Evolutionary conservation across 495 filamentous ascomycete genomes (phyloP).

Genomic region (Apiosordaria backusii): DNA sequence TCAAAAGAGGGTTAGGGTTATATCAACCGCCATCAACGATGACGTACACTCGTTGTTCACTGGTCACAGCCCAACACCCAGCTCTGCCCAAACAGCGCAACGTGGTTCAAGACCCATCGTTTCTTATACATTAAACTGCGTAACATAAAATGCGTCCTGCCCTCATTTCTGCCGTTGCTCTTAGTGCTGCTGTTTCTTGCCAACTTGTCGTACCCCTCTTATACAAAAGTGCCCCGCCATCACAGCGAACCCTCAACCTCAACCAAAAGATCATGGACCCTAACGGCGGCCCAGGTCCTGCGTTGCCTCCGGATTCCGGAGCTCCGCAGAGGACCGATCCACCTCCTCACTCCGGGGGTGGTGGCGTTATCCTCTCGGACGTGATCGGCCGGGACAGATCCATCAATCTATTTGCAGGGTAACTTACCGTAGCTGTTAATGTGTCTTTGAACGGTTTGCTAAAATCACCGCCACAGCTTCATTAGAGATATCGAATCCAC

Average conservation of each 20-base stretch:
- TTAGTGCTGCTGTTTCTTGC: conserved; percentile 26
- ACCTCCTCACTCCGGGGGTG: conserved; percentile 34
- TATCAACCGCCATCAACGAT: neutral
- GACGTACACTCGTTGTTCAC: neutral
- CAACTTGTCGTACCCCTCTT: conserved; percentile 30
- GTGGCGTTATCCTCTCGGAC: conserved; percentile 67
- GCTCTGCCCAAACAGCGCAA: neutral
- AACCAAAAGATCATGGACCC: conserved; percentile 39
- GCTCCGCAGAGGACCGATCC: conserved; percentile 41
- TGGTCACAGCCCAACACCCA: neutral
- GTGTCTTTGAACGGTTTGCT: neutral
- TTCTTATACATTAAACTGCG: neutral
- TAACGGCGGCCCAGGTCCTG: conserved; percentile 33
- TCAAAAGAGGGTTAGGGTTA: neutral
- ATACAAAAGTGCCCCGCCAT: conserved; percentile 6
- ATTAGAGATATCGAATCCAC: conserved; percentile 75
- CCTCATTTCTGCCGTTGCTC: conserved; percentile 14
- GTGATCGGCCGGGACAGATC: conserved; percentile 75
- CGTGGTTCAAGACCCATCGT: neutral
- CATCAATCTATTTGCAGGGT: conserved; percentile 83
- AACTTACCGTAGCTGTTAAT: neutral
- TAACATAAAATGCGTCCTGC: conserved; percentile 18
- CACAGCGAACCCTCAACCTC: conserved; percentile 13
- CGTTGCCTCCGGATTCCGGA: conserved; percentile 30
- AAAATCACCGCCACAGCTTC: conserved; percentile 40